phyloP scores from a whole-genome alignment of 768 basidiomycete genomes.

The Lactarius vividus region DNA sequence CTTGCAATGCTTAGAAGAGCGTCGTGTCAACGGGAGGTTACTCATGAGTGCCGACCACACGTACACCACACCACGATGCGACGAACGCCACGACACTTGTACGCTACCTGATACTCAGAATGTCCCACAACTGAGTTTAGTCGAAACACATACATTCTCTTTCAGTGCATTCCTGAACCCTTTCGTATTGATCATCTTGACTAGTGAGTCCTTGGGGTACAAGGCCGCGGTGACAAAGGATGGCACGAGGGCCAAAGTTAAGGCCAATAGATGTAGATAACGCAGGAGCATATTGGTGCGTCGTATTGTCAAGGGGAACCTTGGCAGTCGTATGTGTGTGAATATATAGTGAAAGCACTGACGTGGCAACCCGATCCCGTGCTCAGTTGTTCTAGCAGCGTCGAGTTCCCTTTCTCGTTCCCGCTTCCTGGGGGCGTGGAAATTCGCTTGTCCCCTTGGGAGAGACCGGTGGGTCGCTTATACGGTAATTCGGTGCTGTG shows the following conservation, averaged over 20 bases:
- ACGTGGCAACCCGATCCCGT: not conserved
- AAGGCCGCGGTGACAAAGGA: conserved; percentile 52
- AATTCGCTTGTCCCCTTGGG: no score
- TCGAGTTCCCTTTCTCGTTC: not conserved
- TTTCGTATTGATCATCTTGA: conserved; percentile 72
- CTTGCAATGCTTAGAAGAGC: conserved; percentile 68
- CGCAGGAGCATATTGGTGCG: not conserved
- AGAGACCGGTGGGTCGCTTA: no score
- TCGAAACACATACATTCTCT: conserved; percentile 56
- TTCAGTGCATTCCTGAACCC: conserved; percentile 72
- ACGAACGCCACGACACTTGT: conserved; percentile 85
- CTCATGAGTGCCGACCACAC: conserved; percentile 30
- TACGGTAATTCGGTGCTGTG: no score
- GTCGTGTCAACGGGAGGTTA: not conserved
- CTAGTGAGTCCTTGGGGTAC: conserved; percentile 42
- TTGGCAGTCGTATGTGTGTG: not conserved
- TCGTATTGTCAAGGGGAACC: not conserved
- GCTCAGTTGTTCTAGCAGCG: not conserved
- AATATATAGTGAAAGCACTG: not conserved
- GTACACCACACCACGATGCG: conserved; percentile 91
- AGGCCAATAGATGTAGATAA: conserved; percentile 34
- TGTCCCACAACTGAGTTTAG: not conserved
- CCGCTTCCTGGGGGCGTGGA: not conserved
- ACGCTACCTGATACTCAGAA: conserved; percentile 42
- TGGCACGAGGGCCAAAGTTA: conserved; percentile 41